Evolutionary conservation across 139 green algal genomes (phyloP).

Genomic region (Chlamydomonas eustigma): DNA sequence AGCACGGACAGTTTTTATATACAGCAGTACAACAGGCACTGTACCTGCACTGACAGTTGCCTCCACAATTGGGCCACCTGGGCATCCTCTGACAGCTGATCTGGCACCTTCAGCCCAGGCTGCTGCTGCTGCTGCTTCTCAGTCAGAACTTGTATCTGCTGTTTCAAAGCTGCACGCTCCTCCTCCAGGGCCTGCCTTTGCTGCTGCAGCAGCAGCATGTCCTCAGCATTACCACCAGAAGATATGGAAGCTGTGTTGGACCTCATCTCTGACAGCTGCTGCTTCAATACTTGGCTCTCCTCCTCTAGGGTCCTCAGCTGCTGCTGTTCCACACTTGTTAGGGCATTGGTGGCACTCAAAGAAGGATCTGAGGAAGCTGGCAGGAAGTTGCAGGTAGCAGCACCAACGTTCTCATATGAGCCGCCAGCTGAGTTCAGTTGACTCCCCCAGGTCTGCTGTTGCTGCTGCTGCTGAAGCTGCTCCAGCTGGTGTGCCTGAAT

Average conservation of each 20-base stretch:
- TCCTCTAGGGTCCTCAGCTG: not conserved
- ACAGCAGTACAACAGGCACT: too few species aligned
- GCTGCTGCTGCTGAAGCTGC: not conserved
- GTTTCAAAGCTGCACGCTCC: not conserved
- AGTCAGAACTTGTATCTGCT: not conserved
- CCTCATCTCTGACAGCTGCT: not conserved
- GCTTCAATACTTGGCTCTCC: not conserved
- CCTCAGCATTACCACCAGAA: not conserved
- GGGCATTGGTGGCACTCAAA: too few species aligned
- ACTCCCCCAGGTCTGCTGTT: not conserved
- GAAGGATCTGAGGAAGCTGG: too few species aligned
- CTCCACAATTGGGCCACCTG: constrained; percentile 10
- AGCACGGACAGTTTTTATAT: too few species aligned
- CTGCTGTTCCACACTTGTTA: too few species aligned
- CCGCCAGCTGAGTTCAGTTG: not conserved
- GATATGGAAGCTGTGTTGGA: not conserved
- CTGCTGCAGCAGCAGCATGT: constrained; percentile 3
- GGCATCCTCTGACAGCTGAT: not conserved
- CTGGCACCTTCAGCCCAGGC: not conserved
- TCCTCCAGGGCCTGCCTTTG: not conserved
- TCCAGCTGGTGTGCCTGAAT: not conserved
- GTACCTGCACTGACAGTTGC: constrained; percentile 10
- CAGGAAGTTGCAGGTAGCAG: too few species aligned
- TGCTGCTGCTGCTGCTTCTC: not conserved
- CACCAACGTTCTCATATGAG: not conserved